Evolutionary conservation across 108 stramenopile species (phyloP).

Genomic region (Cyclotella kingstonii): DNA sequence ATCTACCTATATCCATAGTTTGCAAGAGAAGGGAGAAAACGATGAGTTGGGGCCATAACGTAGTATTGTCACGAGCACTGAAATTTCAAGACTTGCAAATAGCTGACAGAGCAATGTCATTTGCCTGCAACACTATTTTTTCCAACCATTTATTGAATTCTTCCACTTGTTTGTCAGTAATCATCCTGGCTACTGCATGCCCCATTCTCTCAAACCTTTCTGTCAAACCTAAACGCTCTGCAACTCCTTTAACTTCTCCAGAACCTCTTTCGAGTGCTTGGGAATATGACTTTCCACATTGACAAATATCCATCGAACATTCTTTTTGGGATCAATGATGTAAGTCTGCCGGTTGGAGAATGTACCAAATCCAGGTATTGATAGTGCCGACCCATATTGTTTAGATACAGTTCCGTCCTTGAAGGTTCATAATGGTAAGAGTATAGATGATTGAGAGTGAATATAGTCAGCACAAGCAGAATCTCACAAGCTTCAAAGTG

Average conservation of each 20-base stretch:
- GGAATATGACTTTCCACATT: constrained; percentile 74
- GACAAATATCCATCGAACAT: constrained; percentile 72
- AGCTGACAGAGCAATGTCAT: no score
- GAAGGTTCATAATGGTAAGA: no score
- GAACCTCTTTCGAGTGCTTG: constrained; percentile 66
- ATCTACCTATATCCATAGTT: no score
- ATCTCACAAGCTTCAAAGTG: no score
- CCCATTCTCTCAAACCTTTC: background rate
- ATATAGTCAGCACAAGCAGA: no score
- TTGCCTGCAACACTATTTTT: no score
- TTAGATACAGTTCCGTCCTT: constrained; percentile 62
- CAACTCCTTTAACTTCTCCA: constrained; percentile 71
- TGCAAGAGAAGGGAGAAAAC: no score
- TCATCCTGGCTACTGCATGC: background rate
- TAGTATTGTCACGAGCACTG: no score
- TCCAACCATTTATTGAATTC: no score
- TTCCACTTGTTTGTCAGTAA: background rate
- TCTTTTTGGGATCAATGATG: constrained; percentile 79
- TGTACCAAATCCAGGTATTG: constrained; percentile 77
- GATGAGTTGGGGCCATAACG: no score
- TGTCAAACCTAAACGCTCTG: constrained; percentile 22
- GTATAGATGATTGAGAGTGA: no score
- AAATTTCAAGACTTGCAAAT: no score
- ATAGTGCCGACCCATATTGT: constrained; percentile 55
- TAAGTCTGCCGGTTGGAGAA: constrained; percentile 83